phyloP scores from a whole-genome alignment of 106 monocot genomes.

The Xerophyta viscosa region DNA sequence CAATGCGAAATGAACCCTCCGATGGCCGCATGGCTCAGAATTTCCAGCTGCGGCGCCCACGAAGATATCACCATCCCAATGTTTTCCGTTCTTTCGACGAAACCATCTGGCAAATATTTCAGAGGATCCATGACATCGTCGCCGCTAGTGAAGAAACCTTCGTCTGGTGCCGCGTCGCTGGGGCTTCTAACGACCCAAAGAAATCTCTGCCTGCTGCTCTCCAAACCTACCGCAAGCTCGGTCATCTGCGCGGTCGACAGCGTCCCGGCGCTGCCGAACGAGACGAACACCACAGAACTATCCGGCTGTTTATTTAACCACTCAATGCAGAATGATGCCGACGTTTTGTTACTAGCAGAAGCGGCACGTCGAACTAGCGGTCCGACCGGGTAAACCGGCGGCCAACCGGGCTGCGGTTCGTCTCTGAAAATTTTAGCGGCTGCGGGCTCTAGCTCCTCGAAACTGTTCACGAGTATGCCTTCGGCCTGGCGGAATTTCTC shows the following conservation, averaged over 20 bases:
- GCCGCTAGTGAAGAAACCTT: slow-evolving; percentile 17
- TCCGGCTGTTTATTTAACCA: slow-evolving; percentile 40
- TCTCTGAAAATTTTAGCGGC: slow-evolving; percentile 6
- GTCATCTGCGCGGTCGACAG: slow-evolving; percentile 23
- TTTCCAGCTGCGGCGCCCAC: slow-evolving; percentile 38
- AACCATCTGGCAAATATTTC: slow-evolving; percentile 24
- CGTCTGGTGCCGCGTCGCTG: slow-evolving; percentile 2
- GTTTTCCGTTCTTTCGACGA: slow-evolving; percentile 18
- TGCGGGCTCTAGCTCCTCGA: slow-evolving; percentile 38
- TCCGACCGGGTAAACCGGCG: slow-evolving; percentile 28
- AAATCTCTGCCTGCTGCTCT: slow-evolving; percentile 29
- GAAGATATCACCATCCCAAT: slow-evolving; percentile 6
- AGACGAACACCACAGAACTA: slow-evolving; percentile 29
- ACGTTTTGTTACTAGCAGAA: neutral
- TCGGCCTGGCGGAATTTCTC: slow-evolving; percentile 9
- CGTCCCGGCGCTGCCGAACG: slow-evolving; percentile 38
- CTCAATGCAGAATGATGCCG: slow-evolving; percentile 8
- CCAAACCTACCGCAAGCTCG: slow-evolving; percentile 40
- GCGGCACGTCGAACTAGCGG: slow-evolving; percentile 17
- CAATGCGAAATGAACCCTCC: slow-evolving; percentile 52
- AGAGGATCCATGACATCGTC: slow-evolving; percentile 8
- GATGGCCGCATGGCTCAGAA: slow-evolving; percentile 22
- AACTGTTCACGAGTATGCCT: slow-evolving; percentile 62
- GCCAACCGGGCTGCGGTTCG: slow-evolving; percentile 1
- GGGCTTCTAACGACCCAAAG: slow-evolving; percentile 35